Conservation (phyloP, 1,139 yeast species). For the Sugiyamaella sp. region DNA sequence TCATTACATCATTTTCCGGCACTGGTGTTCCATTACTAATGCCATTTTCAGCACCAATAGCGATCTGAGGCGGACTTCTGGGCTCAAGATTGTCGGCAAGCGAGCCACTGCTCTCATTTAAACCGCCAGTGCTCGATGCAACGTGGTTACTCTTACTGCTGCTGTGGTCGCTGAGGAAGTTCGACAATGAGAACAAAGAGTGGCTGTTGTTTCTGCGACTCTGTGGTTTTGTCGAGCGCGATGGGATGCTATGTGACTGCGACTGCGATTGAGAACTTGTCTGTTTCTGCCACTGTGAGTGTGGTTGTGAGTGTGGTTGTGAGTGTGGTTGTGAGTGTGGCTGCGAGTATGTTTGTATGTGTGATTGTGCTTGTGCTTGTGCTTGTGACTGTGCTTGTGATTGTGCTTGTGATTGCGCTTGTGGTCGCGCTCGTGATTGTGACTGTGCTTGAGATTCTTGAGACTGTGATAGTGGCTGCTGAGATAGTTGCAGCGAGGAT, state of each 20-base stretch:
- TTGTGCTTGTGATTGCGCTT: too few relatives aligned
- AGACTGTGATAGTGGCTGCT: too few relatives aligned
- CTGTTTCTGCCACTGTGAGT: background rate
- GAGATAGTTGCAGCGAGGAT: background rate
- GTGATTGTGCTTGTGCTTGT: too few relatives aligned
- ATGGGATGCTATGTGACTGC: too few relatives aligned
- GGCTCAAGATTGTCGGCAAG: background rate
- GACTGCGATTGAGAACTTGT: background rate
- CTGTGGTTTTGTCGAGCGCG: background rate
- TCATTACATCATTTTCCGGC: background rate
- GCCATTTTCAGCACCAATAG: background rate
- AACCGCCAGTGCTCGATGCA: too few relatives aligned
- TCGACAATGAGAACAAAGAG: conserved; percentile 15
- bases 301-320: too few relatives aligned
- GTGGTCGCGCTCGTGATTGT: too few relatives aligned
- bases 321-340: too few relatives aligned
- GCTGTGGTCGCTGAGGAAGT: conserved; percentile 6
- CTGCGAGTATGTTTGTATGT: too few relatives aligned
- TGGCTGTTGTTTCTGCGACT: conserved; percentile 12
- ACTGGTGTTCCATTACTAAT: background rate
- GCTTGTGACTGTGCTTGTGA: too few relatives aligned
- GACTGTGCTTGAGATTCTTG: too few relatives aligned
- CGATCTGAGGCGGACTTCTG: too few relatives aligned
- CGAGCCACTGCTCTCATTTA: background rate
- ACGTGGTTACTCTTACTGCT: background rate